Conservation (phyloP, 1,284 basidiomycete genomes). For the Thecaphora thlaspeos region DNA sequence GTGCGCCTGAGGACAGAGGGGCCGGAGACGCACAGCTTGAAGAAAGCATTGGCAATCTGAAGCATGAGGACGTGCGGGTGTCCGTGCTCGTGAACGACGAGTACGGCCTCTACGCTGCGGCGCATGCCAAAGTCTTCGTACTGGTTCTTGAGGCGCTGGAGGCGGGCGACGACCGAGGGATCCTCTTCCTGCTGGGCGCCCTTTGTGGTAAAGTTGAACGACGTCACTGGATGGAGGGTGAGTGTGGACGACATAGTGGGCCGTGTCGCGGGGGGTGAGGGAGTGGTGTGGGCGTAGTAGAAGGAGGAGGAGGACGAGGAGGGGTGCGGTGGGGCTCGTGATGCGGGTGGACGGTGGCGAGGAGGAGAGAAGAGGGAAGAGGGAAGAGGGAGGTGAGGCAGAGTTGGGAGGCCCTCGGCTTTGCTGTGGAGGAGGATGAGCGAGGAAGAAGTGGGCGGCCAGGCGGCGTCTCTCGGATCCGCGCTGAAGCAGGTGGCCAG, state of each 20-base stretch:
- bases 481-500: too few species aligned
- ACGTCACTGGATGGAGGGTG: conserved; percentile 71
- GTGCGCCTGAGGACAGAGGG: too few species aligned
- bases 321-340: too few species aligned
- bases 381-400: too few species aligned
- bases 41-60: conserved; percentile 97
- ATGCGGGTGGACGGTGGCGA: background rate
- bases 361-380: background rate
- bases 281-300: background rate
- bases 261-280: too few species aligned
- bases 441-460: too few species aligned
- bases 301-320: background rate
- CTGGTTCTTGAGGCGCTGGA: conserved; percentile 71
- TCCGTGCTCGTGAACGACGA: conserved; percentile 76
- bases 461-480: too few species aligned
- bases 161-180: conserved; percentile 72
- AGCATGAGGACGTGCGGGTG: conserved; percentile 83
- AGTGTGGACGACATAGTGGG: conserved; percentile 41
- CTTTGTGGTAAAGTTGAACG: conserved; percentile 87
- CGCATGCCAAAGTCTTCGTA: conserved; percentile 94
- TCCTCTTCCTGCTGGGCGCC: conserved; percentile 95
- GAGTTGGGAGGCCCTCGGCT: too few species aligned
- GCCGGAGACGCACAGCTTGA: conserved; percentile 75
- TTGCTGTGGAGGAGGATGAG: too few species aligned
- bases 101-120: conserved; percentile 89